Evolutionary conservation across 2,329 filamentous ascomycete genomes (phyloP).

Genomic region (Colletotrichum limetticola): DNA sequence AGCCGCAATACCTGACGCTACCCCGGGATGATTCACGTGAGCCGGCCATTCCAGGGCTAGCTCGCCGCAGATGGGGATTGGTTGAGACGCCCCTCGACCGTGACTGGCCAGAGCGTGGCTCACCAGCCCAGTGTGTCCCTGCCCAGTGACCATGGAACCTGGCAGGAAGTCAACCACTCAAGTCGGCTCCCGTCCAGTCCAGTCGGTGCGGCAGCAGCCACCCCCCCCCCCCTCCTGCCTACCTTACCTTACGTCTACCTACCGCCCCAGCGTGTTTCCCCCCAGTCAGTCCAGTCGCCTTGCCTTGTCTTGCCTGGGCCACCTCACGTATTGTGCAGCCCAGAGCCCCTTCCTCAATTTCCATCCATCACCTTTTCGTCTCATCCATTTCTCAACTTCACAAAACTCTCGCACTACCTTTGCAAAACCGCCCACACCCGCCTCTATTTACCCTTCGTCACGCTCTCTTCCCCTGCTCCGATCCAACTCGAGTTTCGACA

Average conservation of each 20-base stretch:
- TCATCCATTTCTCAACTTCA: constrained; percentile 45
- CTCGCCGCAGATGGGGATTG: constrained; percentile 26
- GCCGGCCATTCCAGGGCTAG: constrained; percentile 34
- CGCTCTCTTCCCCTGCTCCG: constrained; percentile 34
- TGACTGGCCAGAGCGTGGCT: constrained; percentile 11
- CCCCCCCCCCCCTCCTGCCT: neutral
- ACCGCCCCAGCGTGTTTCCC: neutral
- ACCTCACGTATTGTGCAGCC: constrained; percentile 37
- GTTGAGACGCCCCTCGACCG: constrained; percentile 8
- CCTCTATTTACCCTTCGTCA: constrained; percentile 29
- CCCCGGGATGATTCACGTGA: constrained; percentile 28
- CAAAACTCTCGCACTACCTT: constrained; percentile 40
- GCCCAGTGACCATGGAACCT: constrained; percentile 17
- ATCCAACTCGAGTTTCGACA: constrained; percentile 22
- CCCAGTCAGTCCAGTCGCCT: constrained; percentile 27
- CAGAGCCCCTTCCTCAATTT: constrained; percentile 46
- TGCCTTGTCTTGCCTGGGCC: constrained; percentile 33
- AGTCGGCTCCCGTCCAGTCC: constrained; percentile 22
- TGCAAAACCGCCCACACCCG: constrained; percentile 40
- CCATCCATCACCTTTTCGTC: constrained; percentile 45
- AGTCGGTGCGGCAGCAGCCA: constrained; percentile 14
- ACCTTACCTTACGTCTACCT: no score
- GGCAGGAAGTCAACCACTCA: constrained; percentile 21
- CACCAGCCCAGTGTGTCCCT: constrained; percentile 15
- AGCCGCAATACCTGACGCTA: constrained; percentile 17